Base-by-base conservation (phyloP, 192 early-diverging fungal species). In the Lobosporangium transversale region DNA sequence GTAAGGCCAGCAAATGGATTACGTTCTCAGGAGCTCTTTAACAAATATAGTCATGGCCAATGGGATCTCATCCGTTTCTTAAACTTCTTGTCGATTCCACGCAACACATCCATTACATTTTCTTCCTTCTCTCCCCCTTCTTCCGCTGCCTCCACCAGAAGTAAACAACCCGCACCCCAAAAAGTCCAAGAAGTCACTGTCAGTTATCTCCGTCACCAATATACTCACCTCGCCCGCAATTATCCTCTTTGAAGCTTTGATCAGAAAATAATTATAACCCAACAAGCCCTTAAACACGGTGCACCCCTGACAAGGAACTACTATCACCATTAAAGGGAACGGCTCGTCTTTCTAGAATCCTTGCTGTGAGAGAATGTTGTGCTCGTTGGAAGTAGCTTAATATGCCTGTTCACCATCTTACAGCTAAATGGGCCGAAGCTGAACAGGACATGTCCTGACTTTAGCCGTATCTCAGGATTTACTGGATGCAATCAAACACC, bases 371-470 rank as follows among this genome's bases (percentile, higher is more conserved):
- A 36, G 70, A 64, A 48, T 74, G 70, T 30, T 55, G 70, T 1
- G 30, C 62, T 1, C 70, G 48, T 20, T 74, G 70, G 70, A 74
- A 74, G 26, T 40, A 65, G 18, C 62, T 74, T 6, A 62, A 74
- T 40, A 74, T 74, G 62, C 70, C 70, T 31, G 42, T 65, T 32
- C 18, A 33, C 23, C 29, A 24, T 3, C 47, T 40, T 11, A 23
- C 24, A 18, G 23, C 32, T 15, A 26, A 26, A 1, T 59, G 62
- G 70, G 52, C 30, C 12, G 58, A 59, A 53, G 20, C 31, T 6
- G 70, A 74, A 37, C 62, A 74, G 33, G 23, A 27, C 2, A 48
- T 42, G 8, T 74, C 65, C 23, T 74, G 62, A 74, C 30, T 74
- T 65, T n/a, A 49, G 59, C 12, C 44, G 48, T 9, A 27, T 74